Percentiles rank a stretch among this genome's conserved stretches.
Evolutionary conservation across 2,329 filamentous ascomycete species (phyloP).

Genomic region (Cladophialophora yegresii): DNA sequence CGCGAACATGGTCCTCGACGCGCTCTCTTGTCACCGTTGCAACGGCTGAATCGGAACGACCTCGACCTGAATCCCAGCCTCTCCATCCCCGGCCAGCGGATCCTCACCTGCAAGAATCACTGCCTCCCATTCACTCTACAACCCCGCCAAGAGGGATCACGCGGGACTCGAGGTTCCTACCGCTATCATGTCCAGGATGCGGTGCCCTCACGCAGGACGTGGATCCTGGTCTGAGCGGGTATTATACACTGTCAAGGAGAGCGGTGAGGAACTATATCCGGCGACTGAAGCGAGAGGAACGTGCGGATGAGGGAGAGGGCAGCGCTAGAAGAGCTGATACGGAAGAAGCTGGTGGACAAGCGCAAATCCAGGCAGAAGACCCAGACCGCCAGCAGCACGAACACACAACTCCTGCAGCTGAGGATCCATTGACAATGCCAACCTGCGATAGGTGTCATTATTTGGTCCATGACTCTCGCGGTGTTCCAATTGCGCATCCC

Average conservation of each 20-base stretch:
- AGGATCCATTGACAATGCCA: constrained; percentile 45
- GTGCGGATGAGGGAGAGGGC: constrained; percentile 13
- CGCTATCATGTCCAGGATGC: constrained; percentile 62
- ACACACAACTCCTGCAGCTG: constrained; percentile 10
- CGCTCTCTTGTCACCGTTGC: background rate
- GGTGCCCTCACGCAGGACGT: constrained; percentile 62
- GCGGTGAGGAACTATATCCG: constrained; percentile 46
- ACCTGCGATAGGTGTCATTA: constrained; percentile 87
- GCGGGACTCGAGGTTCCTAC: constrained; percentile 41
- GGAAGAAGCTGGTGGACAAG: constrained; percentile 1
- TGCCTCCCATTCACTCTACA: background rate
- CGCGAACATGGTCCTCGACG: background rate
- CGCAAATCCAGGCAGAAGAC: background rate
- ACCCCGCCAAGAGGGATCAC: background rate
- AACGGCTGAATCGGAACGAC: constrained; percentile 1
- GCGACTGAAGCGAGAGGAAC: constrained; percentile 5
- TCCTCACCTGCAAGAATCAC: background rate
- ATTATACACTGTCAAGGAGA: constrained; percentile 55
- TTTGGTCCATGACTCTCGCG: constrained; percentile 72
- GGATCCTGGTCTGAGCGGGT: constrained; percentile 58
- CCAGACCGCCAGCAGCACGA: constrained; percentile 9
- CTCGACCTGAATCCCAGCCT: background rate
- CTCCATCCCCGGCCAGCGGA: constrained; percentile 1
- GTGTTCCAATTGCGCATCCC: constrained; percentile 74
- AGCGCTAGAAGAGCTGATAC: constrained; percentile 5